Base-by-base conservation (phyloP, 768 basidiomycete species). In the Vararia minispora region DNA sequence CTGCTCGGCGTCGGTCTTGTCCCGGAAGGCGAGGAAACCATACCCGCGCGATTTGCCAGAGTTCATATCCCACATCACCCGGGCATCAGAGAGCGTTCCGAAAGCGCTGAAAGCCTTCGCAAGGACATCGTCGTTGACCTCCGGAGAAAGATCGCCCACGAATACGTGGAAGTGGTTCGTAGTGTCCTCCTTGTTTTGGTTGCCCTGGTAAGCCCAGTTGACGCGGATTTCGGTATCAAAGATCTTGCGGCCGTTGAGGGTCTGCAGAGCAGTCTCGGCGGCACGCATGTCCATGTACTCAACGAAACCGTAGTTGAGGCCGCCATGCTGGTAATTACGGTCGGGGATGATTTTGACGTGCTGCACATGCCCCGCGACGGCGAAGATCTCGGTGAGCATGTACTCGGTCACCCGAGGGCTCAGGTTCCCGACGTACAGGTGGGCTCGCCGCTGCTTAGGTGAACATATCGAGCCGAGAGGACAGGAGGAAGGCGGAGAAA, bases 41-140 rank as follows among this genome's bases (percentile, higher is more conserved):
- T 98, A 97, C 28, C 94, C 94, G 53, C 94, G 83, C 54, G 84
- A 89, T 67, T 98, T 97, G 45, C 95, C 95, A 37, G 92, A 94
- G 64, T 92, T 95, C 90, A 98, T 97, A 59, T 99, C 95, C 94
- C 94, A 98, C 94, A 98, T 98, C 44, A 98, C 95, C 24, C 95
- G 78, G 35, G 94, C 94, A 61, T 99, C 95, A 36, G 89, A 92
- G 64, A 99, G 72, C 44, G 84, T 85, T 23, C 91, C 92, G 58
- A 99, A 99, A 27, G 94, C 94, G 52, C 77, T 80, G 69, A 99
- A 99, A 6, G 95, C 95, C 66, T 98, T 97, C 41, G 67, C 82
- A 46, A 99, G 79, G 39, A 97, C 89, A 13, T 92, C 91, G 53
- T 99, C 95, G 58, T 90, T 98, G 57, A 99, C 92, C 60, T 99